Conservation (phyloP, 176 grass and related monocot genomes). For the Pontederia crassipes region DNA sequence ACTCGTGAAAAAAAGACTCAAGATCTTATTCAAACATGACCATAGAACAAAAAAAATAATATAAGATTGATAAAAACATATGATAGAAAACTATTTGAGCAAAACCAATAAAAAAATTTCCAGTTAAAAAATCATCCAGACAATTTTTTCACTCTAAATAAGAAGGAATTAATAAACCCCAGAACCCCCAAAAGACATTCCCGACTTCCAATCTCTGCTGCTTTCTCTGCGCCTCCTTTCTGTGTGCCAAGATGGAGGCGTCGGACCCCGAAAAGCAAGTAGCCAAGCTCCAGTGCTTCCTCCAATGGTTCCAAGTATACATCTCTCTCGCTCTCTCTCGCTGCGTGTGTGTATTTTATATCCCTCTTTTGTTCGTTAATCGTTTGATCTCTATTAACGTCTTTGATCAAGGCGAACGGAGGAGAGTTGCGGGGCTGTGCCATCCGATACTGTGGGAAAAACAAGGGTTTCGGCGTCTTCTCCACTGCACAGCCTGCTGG, state of each 20-base stretch:
- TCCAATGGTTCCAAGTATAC: conserved; percentile 76
- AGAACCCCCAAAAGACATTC: too few species aligned
- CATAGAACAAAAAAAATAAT: too few species aligned
- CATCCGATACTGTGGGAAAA: conserved; percentile 43
- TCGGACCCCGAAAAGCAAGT: conserved; percentile 15
- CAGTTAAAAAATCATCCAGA: too few species aligned
- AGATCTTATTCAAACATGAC: too few species aligned
- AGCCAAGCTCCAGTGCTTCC: conserved; percentile 61
- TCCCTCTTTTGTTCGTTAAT: neutral
- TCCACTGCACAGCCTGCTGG: conserved; percentile 18
- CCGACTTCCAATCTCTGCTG: too few species aligned
- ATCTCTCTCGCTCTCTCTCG: neutral
- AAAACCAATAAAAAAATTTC: too few species aligned
- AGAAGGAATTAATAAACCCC: too few species aligned
- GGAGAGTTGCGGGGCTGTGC: conserved; percentile 50
- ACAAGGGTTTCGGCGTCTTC: conserved; percentile 58
- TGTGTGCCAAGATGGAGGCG: conserved; percentile 16
- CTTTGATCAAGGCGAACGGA: conserved; percentile 39
- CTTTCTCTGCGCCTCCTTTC: too few species aligned
- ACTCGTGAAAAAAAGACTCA: too few species aligned
- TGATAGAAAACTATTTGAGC: too few species aligned
- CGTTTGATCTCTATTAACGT: conserved; percentile 7
- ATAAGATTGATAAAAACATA: too few species aligned
- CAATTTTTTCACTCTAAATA: too few species aligned
- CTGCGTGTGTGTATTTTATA: neutral